These are phyloP conservation scores for Datisca glomerata DNA, from an alignment of 306 rosid genomes.

Conservation along the genomic window DNA sequence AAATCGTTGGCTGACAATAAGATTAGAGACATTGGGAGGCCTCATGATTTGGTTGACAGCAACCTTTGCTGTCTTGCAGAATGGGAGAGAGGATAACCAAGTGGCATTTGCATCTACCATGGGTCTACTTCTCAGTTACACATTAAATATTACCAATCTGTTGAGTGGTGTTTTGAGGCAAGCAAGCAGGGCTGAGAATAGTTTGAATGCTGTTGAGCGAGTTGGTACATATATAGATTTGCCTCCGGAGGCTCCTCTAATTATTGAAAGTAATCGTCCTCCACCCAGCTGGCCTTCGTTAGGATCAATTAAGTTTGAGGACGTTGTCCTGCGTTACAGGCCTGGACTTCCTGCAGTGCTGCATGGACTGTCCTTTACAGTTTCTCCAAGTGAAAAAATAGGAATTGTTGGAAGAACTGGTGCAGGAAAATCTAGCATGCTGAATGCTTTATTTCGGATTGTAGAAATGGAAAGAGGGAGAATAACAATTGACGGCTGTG, in stretches of 20 bases:
- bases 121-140: conserved; percentile 83
- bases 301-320: conserved; percentile 61
- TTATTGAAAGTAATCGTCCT: conserved; percentile 59
- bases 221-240: conserved; percentile 58
- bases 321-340: conserved; percentile 72
- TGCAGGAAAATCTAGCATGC: conserved; percentile 93
- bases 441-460: conserved; percentile 76
- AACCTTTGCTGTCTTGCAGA: conserved; percentile 75
- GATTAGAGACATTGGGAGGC: conserved; percentile 78
- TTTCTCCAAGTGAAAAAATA: conserved; percentile 65
- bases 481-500: conserved; percentile 55
- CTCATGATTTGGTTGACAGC: conserved; percentile 83
- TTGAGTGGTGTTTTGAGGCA: conserved; percentile 64
- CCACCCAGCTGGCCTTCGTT: conserved; percentile 76
- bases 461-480: conserved; percentile 70
- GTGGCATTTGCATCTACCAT: conserved; percentile 57
- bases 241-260: conserved; percentile 59
- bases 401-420: conserved; percentile 96
- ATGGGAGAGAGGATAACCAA: conserved; percentile 41
- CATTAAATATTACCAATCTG: conserved; percentile 67
- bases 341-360: conserved; percentile 85
- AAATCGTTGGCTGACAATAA: conserved; percentile 57
- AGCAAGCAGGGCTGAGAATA: conserved; percentile 81
- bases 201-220: conserved; percentile 83
- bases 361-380: conserved; percentile 57